Evolutionary conservation across 768 basidiomycete species (phyloP).

Genomic region (Rhodotorula kratochvilovae): DNA sequence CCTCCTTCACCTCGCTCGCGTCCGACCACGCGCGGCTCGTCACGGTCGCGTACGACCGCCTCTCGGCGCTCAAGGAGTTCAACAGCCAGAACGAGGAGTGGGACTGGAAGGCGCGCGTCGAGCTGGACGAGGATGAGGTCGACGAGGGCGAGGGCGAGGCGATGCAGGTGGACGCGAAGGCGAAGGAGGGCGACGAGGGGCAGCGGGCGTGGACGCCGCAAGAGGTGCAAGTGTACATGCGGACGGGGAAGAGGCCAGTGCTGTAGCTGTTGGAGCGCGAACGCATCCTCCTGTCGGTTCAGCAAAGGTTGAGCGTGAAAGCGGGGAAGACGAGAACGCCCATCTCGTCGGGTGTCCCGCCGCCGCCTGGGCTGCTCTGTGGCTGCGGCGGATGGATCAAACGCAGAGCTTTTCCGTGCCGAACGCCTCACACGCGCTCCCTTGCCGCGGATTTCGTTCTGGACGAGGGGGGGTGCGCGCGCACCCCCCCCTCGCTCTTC

Average conservation of each 20-base stretch:
- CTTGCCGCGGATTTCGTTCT: too few species aligned
- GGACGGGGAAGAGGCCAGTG: slow-evolving; percentile 19
- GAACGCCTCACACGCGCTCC: too few species aligned
- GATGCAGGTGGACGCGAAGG: background rate
- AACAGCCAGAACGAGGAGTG: slow-evolving; percentile 23
- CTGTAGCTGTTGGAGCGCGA: background rate
- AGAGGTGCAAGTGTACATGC: slow-evolving; percentile 18
- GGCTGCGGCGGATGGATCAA: too few species aligned
- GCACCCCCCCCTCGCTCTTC: too few species aligned
- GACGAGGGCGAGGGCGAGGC: slow-evolving; percentile 5
- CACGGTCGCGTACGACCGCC: slow-evolving; percentile 8
- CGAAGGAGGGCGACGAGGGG: background rate
- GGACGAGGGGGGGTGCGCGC: too few species aligned
- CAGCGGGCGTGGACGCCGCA: slow-evolving; percentile 13
- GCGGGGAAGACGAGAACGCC: too few species aligned
- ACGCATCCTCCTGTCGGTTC: too few species aligned
- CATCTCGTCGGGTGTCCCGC: too few species aligned
- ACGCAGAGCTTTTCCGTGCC: too few species aligned
- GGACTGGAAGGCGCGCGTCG: slow-evolving; percentile 37
- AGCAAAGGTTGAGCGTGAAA: too few species aligned
- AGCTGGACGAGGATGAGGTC: slow-evolving; percentile 15
- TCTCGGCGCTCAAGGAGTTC: slow-evolving; percentile 18
- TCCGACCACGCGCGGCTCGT: background rate
- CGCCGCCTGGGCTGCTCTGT: too few species aligned
- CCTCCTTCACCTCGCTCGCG: background rate